A percentile compares a stretch with the other conserved stretches of the same genome.
These are phyloP conservation scores for Didymella arachidicola DNA, from an alignment of 2,329 filamentous ascomycete species.

Conservation along the genomic window DNA sequence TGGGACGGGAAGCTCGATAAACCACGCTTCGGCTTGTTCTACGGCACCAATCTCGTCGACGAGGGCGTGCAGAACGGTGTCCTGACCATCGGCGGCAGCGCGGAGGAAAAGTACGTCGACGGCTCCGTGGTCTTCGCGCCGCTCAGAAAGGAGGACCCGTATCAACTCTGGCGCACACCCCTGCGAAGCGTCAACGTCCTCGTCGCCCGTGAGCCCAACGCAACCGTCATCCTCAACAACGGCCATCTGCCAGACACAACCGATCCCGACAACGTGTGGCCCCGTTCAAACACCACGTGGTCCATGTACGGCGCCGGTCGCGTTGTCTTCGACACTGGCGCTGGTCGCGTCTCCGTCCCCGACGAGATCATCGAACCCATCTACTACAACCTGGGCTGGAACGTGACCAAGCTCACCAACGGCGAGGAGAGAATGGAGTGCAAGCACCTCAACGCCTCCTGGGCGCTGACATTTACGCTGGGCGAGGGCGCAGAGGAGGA, in stretches of 20 bases:
- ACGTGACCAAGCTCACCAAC: constrained; percentile 21
- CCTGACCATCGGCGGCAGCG: constrained; percentile 27
- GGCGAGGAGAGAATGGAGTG: constrained; percentile 27
- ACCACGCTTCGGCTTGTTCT: constrained; percentile 27
- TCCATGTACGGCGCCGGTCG: neutral
- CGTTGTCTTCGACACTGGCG: constrained; percentile 32
- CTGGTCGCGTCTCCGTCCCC: constrained; percentile 26
- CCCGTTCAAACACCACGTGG: constrained; percentile 19
- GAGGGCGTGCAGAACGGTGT: constrained; percentile 23
- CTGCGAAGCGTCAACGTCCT: constrained; percentile 25
- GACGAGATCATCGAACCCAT: constrained; percentile 18
- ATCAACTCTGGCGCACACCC: constrained; percentile 29
- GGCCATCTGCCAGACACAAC: constrained; percentile 13
- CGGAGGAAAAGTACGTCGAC: constrained; percentile 67
- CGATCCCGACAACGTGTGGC: constrained; percentile 13
- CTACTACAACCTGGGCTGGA: constrained; percentile 33
- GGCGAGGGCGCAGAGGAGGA: constrained; percentile 19
- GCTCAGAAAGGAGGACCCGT: constrained; percentile 18
- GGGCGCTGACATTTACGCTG: constrained; percentile 28
- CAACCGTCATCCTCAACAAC: constrained; percentile 12
- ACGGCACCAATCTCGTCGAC: constrained; percentile 23
- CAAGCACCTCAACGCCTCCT: constrained; percentile 27
- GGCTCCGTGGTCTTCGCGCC: constrained; percentile 62
- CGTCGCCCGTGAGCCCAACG: constrained; percentile 16
- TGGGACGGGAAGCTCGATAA: constrained; percentile 25